Percentiles rank a stretch among this genome's conserved stretches.
Evolutionary conservation across 1,284 basidiomycete species (phyloP).

Genomic region (Laetiporus sulphureus): DNA sequence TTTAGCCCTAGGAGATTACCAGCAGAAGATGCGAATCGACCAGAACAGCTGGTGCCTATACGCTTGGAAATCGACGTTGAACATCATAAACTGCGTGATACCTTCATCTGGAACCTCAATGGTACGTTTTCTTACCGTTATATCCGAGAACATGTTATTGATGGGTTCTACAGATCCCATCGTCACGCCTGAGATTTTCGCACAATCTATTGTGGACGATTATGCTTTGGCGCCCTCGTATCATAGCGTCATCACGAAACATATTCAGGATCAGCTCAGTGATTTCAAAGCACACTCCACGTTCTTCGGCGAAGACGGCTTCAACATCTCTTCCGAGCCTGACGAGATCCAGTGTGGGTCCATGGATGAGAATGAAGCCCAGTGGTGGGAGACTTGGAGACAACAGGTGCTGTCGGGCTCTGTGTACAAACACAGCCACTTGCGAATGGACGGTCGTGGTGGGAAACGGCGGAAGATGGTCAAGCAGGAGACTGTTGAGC

Average conservation of each 20-base stretch:
- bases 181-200: conserved; percentile 87
- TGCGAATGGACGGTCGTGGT: conserved; percentile 19
- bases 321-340: conserved; percentile 20
- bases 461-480: conserved; percentile 31
- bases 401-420: conserved; percentile 38
- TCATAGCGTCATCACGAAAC: conserved; percentile 69
- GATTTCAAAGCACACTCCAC: conserved; percentile 69
- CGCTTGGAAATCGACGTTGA: conserved; percentile 93
- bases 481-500: conserved; percentile 21
- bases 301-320: conserved; percentile 28
- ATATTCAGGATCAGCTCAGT: conserved; percentile 83
- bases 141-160: not conserved
- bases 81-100: conserved; percentile 89
- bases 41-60: conserved; percentile 86
- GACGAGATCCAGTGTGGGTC: conserved; percentile 34
- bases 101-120: conserved; percentile 95
- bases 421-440: conserved; percentile 21
- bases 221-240: conserved; percentile 75
- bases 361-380: conserved; percentile 43
- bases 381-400: conserved; percentile 73
- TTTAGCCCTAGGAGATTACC: conserved; percentile 57
- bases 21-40: conserved; percentile 49
- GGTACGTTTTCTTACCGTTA: conserved; percentile 45
- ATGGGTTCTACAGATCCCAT: conserved; percentile 59
- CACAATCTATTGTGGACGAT: conserved; percentile 88